Evolutionary conservation across 352 stramenopile genomes (phyloP), one percentile per base, ranked within the genome.

Genomic region (Globisporangium barbulae): DNA sequence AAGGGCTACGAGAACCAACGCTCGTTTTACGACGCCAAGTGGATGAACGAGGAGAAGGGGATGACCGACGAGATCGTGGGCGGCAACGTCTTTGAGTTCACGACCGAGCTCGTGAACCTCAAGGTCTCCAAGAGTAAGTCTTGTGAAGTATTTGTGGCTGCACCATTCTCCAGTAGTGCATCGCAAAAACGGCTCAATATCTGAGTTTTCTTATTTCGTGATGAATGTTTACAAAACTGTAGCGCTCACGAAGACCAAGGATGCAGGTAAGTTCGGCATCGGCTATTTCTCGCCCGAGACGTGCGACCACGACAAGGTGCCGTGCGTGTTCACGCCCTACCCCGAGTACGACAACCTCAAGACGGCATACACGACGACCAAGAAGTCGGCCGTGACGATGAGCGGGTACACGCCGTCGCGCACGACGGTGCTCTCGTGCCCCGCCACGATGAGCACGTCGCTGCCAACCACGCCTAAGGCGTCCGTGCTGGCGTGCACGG

Each of bases 51-150:
- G 25, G 81, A 90, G 66, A 69, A 75, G 35, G 76, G 81, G 2
- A 88, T 93, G 81, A 89, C 69, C 0, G 57, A 73, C 35, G 74
- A 89, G 53, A 78, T 91, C 41, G 72, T 90, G 2, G 82, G 82
- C 21, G 82, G 84, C 61, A 90, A 86, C 64, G 82, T 89, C 30
- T 93, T 91, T 53, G 82, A 91, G 67, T 93, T 88, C 64, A 75
- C 73, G 6, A 88, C 75, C 5, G 82, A 90, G 53, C 65, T 86
- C 31, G 65, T 69, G 61, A 90, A 93, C 45, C 62, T 88, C 19
- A 25, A 55, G 31, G 17, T 17, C 21, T 68, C 54, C 22, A 70
- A 64, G 33, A 63, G 64, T 83, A 59, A 19, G 61, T 52, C 48
- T 33, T 10, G 31, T 17, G 8, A 44, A 44, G 39, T 10, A n/a